Evolutionary conservation across 352 stramenopile genomes (phyloP).

Genomic region (Globisporangium cystogenes): DNA sequence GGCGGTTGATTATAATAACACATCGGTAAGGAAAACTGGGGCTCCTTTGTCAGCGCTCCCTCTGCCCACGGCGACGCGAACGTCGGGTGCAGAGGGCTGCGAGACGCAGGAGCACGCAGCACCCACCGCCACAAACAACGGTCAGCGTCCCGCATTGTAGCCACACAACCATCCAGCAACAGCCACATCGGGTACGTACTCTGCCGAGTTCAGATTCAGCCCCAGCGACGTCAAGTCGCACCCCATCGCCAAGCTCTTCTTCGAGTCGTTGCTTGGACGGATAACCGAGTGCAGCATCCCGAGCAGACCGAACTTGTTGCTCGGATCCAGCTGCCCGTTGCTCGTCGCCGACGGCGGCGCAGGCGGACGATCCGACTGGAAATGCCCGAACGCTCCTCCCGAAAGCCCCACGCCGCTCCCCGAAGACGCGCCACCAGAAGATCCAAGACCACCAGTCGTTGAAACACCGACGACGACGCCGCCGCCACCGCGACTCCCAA

Average conservation of each 20-base stretch:
- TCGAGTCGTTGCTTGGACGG: slow-evolving; percentile 52
- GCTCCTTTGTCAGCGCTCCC: slow-evolving; percentile 67
- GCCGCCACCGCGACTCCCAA: slow-evolving; percentile 35
- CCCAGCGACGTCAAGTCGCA: slow-evolving; percentile 79
- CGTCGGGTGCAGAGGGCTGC: slow-evolving; percentile 66
- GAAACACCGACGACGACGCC: slow-evolving; percentile 1
- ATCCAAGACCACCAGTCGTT: slow-evolving; percentile 3
- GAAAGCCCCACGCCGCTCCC: slow-evolving; percentile 43
- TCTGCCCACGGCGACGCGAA: slow-evolving; percentile 82
- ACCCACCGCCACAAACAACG: slow-evolving; percentile 4
- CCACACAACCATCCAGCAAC: not conserved
- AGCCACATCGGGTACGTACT: slow-evolving; percentile 35
- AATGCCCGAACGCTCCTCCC: slow-evolving; percentile 52
- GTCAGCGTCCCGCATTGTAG: slow-evolving; percentile 2
- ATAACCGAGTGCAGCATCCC: slow-evolving; percentile 82
- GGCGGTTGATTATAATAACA: slow-evolving; percentile 93
- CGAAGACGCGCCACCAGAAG: slow-evolving; percentile 12
- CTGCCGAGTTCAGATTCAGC: slow-evolving; percentile 80
- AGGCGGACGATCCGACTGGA: slow-evolving; percentile 23
- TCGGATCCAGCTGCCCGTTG: slow-evolving; percentile 55
- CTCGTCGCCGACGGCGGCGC: slow-evolving; percentile 9
- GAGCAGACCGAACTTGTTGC: slow-evolving; percentile 72
- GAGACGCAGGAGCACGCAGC: not conserved
- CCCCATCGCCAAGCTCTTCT: slow-evolving; percentile 74
- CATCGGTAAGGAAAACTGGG: slow-evolving; percentile 76